Evolutionary conservation across 2,329 filamentous ascomycete species (phyloP), one percentile per base, ranked within the genome.

Genomic region (Penicillium expansum): DNA sequence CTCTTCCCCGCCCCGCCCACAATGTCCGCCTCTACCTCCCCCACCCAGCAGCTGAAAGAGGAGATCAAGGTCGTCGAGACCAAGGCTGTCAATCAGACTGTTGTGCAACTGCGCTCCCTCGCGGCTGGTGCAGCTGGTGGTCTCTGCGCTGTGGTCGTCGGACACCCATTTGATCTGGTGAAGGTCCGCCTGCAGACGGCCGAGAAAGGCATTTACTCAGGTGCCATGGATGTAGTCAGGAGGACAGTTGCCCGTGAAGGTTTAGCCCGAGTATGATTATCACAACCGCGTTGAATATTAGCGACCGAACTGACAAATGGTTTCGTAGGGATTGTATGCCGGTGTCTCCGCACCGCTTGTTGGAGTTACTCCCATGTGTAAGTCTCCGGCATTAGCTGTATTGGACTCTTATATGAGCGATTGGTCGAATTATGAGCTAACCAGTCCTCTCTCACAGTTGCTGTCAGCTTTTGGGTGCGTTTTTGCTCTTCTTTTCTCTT

Each of bases 331-430:
- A 9, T 76, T 99, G 60, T 99, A 99, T 76, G 94, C 94, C n/a
- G 94, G 94, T 74, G 93, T 99, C 44, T 94, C 90, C 66, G 94
- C 94, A 68, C 94, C 94, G 43, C 79, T 99, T 61, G 90, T 97
- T 10, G 94, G 94, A 52, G 94, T 99, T 16, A 99, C 94, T 60
- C 94, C 94, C 54, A 99, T 99, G 94, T 99, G 92, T 97, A 84
- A 78, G 92, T 85, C 58, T 53, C 16, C 24, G 27, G 16, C 16
- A 13, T 24, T 9, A 13, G 32, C 39, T 45, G 30, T 44, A 55
- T 60, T 58, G 39, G 39, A 48, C 33, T 47, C 18, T 33, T 39
- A 18, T 14, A 7, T 20, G 20, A 32, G 20, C 14, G 33, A 18
- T 49, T 22, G 11, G 9, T 18, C 35, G 35, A 37, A 24, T 29